Evolutionary conservation across 2,329 filamentous ascomycete genomes (phyloP), one percentile per base, ranked within the genome.

Genomic region (Cryphonectria naterciae): DNA sequence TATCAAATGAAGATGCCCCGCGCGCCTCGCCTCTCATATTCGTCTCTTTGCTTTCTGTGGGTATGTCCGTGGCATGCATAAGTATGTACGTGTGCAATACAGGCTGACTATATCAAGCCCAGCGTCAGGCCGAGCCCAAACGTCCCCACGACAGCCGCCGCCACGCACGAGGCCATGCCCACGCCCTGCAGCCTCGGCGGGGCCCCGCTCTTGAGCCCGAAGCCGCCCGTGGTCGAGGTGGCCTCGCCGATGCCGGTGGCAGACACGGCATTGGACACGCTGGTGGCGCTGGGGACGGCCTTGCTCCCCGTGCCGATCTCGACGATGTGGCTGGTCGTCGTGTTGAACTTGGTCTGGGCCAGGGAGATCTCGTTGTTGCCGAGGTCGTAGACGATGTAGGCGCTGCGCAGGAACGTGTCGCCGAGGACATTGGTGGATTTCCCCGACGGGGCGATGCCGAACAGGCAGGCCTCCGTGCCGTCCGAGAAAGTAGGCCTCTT

Each of bases 311-410:
- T 81, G 32, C 80, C 80, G 70, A 92, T 91, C 80, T 91, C 88
- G 49, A 84, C 74, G 22, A 92, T 79, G 65, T 83, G 84, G 6
- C 82, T 83, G 22, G 76, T 72, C 0, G 85, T 85, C 4, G 85
- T 82, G 77, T 92, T 88, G 79, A 89, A 90, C 66, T 85, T 86
- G 25, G 91, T 91, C 78, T 91, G 88, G 1, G 91, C 92, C 43
- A 94, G 80, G 1, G 89, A 91, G 74, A 94, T 89, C 80, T 92
- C 85, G 77, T 93, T 89, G 78, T 92, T 93, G 39, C 84, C 87
- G 32, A 93, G 83, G 77, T 94, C 91, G 77, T 92, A 94, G 15
- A 94, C 92, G 19, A 93, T 86, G 75, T 94, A 94, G 0, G 92
- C 92, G 49, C 89, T 91, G 64, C 92, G 85, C 68, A 94, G 82